Evolutionary conservation across 371 early-diverging fungal species (phyloP).

Genomic region (Blakeslea trispora): DNA sequence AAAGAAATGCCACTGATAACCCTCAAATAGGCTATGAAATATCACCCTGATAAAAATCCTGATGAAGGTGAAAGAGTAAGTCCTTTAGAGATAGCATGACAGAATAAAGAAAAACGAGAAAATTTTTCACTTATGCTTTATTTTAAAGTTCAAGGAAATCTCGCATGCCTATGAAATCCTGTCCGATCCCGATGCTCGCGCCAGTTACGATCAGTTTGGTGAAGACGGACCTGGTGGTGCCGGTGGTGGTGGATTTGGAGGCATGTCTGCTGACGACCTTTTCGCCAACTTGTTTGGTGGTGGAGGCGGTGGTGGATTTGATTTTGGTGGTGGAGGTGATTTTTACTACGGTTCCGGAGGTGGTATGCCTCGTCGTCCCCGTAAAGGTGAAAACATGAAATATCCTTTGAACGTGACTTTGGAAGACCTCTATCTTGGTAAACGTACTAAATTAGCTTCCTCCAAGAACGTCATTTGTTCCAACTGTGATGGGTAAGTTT

Average conservation of each 20-base stretch:
- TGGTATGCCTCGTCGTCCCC: slow-evolving; percentile 68
- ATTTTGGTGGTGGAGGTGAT: slow-evolving; percentile 26
- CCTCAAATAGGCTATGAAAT: slow-evolving; percentile 82
- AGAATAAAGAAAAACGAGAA: background rate
- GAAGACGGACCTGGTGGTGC: slow-evolving; percentile 78
- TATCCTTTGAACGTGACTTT: slow-evolving; percentile 80
- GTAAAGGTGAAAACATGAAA: slow-evolving; percentile 75
- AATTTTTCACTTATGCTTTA: background rate
- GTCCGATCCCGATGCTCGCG: slow-evolving; percentile 85
- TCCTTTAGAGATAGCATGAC: background rate
- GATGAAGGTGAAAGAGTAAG: slow-evolving; percentile 48
- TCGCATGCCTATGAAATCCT: slow-evolving; percentile 95
- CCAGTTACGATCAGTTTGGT: slow-evolving; percentile 86
- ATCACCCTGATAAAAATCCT: slow-evolving; percentile 92
- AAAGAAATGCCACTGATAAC: too few relatives aligned
- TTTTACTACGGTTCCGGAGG: slow-evolving; percentile 55
- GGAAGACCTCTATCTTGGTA: slow-evolving; percentile 90
- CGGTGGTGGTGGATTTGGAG: slow-evolving; percentile 58
- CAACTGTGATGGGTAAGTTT: slow-evolving; percentile 59
- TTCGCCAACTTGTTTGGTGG: slow-evolving; percentile 88
- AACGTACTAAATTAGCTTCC: slow-evolving; percentile 77
- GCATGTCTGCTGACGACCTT: slow-evolving; percentile 76
- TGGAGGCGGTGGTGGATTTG: slow-evolving; percentile 23
- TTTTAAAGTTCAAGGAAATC: slow-evolving; percentile 85
- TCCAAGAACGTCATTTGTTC: slow-evolving; percentile 80